A percentile compares a stretch with the other conserved stretches of the same genome.
Evolutionary conservation across 257 asterid species (phyloP).

Genomic region (Solanum commersonii): DNA sequence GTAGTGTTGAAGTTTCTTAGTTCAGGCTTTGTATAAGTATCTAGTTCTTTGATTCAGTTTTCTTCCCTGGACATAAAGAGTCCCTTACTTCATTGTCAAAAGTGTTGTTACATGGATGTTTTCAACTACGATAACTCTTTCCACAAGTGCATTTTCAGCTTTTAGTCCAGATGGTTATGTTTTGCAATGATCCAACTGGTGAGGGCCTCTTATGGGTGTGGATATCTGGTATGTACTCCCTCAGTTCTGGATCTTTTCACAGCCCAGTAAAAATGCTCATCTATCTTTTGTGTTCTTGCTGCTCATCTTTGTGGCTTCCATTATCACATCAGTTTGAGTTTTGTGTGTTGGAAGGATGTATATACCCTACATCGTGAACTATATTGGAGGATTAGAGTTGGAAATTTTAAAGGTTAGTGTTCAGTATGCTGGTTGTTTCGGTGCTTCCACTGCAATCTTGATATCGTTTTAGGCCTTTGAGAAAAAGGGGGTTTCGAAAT

Average conservation of each 20-base stretch:
- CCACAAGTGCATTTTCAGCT: neutral
- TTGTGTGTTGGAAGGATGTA: neutral
- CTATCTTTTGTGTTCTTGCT: neutral
- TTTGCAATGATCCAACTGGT: neutral
- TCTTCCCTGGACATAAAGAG: neutral
- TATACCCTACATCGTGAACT: neutral
- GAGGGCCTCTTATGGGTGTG: neutral
- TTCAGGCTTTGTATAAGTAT: neutral
- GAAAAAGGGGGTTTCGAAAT: too few species aligned
- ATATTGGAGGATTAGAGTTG: too few species aligned
- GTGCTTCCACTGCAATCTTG: too few species aligned
- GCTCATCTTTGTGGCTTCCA: neutral
- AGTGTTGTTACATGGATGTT: neutral
- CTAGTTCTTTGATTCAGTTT: neutral
- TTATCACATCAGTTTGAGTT: neutral
- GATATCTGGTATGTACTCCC: neutral
- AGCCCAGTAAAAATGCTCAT: too few species aligned
- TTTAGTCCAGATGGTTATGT: neutral
- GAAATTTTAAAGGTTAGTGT: too few species aligned
- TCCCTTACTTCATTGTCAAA: neutral
- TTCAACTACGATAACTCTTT: neutral
- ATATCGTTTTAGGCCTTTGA: too few species aligned
- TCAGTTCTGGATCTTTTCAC: neutral
- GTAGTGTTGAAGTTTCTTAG: neutral
- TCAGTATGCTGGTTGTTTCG: too few species aligned